Evolutionary conservation across 208 protist genomes (phyloP), one percentile per base, ranked within the genome.

Genomic region (Wallacemonas sp.): DNA sequence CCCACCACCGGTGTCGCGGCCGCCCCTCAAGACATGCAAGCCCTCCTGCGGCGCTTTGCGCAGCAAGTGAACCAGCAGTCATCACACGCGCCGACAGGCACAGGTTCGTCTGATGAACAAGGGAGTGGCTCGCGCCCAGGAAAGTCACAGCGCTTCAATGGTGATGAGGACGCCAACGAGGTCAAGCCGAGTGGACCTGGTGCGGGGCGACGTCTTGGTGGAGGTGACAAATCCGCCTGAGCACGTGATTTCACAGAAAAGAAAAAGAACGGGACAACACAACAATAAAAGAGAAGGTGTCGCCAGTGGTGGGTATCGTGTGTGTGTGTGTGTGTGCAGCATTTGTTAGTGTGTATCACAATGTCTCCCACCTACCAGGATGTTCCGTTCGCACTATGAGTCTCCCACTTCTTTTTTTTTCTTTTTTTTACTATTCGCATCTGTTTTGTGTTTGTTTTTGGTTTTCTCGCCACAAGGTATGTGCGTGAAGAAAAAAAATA

Each of bases 61-160:
- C 55, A 59, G 5, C 68, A 54, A 13, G 30, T 61, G 26, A 50
- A 63, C 3, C 41, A 63, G 12, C 58, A 79, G 26, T 44, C 53
- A 4, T 55, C 55, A 29, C 38, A 58, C 8, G 65, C 45, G 37
- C 5, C 3, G 13, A 55, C 72, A 3, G 24, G 33, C 10, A 22
- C 10, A n/a, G 33, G 22, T 33, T 17, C 59, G 29, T 58, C 42
- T 39, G 15, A n/a, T 44, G 34, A 32, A n/a, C 26, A 24, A 13
- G 17, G 29, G 36, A 9, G 82, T 63, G 62, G 48, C 21, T 12
- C 41, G 12, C 36, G 48, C 1, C 52, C 36, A 5, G 37, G 37
- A n/a, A 92, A 87, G 67, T 79, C 71, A 19, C 83, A 87, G 45
- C 69, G 68, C 13, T 92, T 89, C 63, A 89, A 81, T 60, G 86